Evolutionary conservation across 2,329 filamentous ascomycete genomes (phyloP), one percentile per base, ranked within the genome.

Genomic region (Dothistroma pini): DNA sequence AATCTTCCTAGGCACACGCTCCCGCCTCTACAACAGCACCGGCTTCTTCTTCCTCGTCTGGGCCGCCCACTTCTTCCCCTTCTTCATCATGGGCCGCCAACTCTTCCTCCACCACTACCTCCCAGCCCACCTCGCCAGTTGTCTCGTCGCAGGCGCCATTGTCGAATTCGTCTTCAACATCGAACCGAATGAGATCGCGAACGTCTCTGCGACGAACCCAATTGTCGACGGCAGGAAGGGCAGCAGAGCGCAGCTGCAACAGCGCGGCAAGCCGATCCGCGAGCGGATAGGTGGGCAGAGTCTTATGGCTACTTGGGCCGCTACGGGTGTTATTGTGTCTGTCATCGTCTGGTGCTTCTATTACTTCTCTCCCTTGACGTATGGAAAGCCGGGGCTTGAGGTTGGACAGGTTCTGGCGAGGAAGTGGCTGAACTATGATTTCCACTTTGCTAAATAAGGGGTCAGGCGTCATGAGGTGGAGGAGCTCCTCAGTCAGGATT

Each of bases 21-120:
- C 90, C 25, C 92, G 93, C 66, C 84, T 99, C 54, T 99, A 99
- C 80, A 97, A 97, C 83, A 97, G 92, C 58, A 97, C 95, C 0
- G 95, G 95, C 25, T 99, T 99, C 85, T 96, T 99, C 82, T 97
- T 97, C 86, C 85, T 99, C 60, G 91, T 92, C 59, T 99, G 95
- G 95, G 92, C 91, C 14, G 93, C 92, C 1, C 95, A 99, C 76
- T 99, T 97, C 81, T 86, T 96, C 76, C 93, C 93, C 56, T 99
- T 99, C 82, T 99, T 87, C 80, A 86, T 97, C 66, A 99, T 99
- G 93, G 93, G 93, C 60, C 92, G 93, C 70, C 93, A 99, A 76
- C 87, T 97, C 66, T 99, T 99, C 86, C 78, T 99, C 69, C 95
- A 99, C 77, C 95, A 99, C 78, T 99, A 99, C 74, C 85, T 99